These are phyloP conservation scores for Hygrophorus russula DNA, from an alignment of 768 basidiomycete species.

Conservation along the genomic window DNA sequence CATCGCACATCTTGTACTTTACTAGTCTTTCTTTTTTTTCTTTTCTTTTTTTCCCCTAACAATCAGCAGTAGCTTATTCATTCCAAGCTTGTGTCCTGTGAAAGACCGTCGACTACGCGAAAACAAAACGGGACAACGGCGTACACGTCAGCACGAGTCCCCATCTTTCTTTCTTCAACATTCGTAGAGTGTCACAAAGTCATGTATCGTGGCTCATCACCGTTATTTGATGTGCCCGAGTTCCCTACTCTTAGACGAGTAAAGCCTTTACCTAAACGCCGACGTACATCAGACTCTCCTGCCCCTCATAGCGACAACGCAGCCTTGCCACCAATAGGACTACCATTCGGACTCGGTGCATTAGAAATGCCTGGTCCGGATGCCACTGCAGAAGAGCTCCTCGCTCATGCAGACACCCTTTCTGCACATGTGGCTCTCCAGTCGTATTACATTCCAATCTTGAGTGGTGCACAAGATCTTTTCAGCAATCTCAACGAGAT, in stretches of 20 bases:
- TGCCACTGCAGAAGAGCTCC: conserved; percentile 44
- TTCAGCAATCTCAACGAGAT: conserved; percentile 16
- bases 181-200: conserved; percentile 11
- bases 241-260: conserved; percentile 52
- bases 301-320: not conserved
- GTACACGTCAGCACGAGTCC: not conserved
- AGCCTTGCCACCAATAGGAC: not conserved
- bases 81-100: too few species aligned
- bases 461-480: conserved; percentile 36
- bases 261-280: conserved; percentile 72
- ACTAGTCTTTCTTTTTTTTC: conserved; percentile 13
- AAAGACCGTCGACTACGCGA: not conserved
- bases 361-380: conserved; percentile 26
- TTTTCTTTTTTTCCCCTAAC: conserved; percentile 5
- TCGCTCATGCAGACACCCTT: conserved; percentile 44
- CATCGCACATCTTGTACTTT: conserved; percentile 40
- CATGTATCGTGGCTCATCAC: conserved; percentile 48
- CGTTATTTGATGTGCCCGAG: conserved; percentile 56
- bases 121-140: not conserved
- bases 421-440: conserved; percentile 51
- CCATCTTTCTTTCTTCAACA: not conserved
- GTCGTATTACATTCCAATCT: conserved; percentile 51
- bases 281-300: conserved; percentile 32
- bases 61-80: too few species aligned
- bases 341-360: conserved; percentile 12